phyloP scores from a whole-genome alignment of 2,329 filamentous ascomycete species.

The Incumbomyces delicatus region DNA sequence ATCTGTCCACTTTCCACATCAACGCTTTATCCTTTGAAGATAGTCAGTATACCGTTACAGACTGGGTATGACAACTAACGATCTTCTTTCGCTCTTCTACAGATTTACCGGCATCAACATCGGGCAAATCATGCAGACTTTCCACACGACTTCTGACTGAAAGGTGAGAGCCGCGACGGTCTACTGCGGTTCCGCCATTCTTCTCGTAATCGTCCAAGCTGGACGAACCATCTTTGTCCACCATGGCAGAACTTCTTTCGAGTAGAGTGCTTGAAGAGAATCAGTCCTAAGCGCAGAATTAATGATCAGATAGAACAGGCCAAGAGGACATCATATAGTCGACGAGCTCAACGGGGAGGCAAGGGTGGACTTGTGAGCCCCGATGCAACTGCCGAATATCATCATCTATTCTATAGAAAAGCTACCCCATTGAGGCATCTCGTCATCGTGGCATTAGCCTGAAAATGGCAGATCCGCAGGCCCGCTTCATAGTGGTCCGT shows the following conservation, averaged over 20 bases:
- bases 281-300: too few relatives aligned
- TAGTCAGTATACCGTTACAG: not conserved
- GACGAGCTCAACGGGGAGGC: too few relatives aligned
- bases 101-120: conserved; percentile 55
- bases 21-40: conserved; percentile 30
- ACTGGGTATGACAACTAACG: conserved; percentile 29
- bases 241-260: not conserved
- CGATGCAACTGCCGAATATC: too few relatives aligned
- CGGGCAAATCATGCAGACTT: conserved; percentile 23
- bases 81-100: conserved; percentile 52
- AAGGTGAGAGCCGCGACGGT: conserved; percentile 3
- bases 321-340: too few relatives aligned
- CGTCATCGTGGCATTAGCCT: too few relatives aligned
- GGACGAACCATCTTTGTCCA: not conserved
- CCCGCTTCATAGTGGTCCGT: too few relatives aligned
- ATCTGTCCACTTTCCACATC: conserved; percentile 24
- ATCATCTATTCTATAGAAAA: too few relatives aligned
- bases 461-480: too few relatives aligned
- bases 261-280: too few relatives aligned
- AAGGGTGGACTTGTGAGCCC: too few relatives aligned
- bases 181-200: conserved; percentile 5
- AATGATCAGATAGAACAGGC: too few relatives aligned
- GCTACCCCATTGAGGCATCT: too few relatives aligned
- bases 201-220: conserved; percentile 5
- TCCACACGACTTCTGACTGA: conserved; percentile 3